A percentile compares a stretch with the other conserved stretches of the same genome.
These are phyloP conservation scores for Cadophora sp. DNA, from an alignment of 2,329 filamentous ascomycete genomes.

Conservation along the genomic window DNA sequence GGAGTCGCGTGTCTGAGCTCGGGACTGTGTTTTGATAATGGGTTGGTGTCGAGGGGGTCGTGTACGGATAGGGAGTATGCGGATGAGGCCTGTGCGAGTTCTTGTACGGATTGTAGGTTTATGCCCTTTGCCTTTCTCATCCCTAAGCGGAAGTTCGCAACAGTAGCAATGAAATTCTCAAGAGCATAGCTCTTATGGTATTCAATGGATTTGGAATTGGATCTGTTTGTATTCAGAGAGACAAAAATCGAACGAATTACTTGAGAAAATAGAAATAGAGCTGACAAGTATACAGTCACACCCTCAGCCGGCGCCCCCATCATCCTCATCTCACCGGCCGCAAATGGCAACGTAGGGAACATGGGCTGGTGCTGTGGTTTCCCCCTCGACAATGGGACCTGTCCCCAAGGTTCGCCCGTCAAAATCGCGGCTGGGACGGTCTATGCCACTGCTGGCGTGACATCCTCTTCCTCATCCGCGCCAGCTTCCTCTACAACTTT, in stretches of 20 bases:
- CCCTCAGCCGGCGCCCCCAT: not conserved
- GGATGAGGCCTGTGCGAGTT: slow-evolving; percentile 10
- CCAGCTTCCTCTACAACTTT: not conserved
- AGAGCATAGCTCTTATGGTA: too few relatives aligned
- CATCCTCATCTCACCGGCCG: not conserved
- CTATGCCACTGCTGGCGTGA: not conserved
- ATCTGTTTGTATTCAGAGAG: too few relatives aligned
- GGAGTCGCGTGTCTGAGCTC: slow-evolving; percentile 12
- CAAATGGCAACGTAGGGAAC: not conserved
- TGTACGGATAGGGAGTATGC: slow-evolving; percentile 17
- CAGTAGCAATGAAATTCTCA: too few relatives aligned
- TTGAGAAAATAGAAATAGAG: not conserved
- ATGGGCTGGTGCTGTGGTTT: slow-evolving; percentile 21
- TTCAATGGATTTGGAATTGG: too few relatives aligned
- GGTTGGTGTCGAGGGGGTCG: slow-evolving; percentile 12
- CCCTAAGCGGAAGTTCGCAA: not conserved
- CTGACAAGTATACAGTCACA: not conserved
- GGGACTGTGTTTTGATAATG: slow-evolving; percentile 20
- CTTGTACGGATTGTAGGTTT: slow-evolving; percentile 16
- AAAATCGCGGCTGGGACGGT: slow-evolving; percentile 9
- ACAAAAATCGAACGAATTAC: too few relatives aligned
- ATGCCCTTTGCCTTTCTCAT: not conserved
- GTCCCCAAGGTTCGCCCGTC: not conserved
- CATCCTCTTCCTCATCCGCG: not conserved
- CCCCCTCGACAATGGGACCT: slow-evolving; percentile 7